Percentiles rank a stretch among this genome's conserved stretches.
phyloP scores from a whole-genome alignment of 2,329 filamentous ascomycete species.

The Fusarium praegraminearum region DNA sequence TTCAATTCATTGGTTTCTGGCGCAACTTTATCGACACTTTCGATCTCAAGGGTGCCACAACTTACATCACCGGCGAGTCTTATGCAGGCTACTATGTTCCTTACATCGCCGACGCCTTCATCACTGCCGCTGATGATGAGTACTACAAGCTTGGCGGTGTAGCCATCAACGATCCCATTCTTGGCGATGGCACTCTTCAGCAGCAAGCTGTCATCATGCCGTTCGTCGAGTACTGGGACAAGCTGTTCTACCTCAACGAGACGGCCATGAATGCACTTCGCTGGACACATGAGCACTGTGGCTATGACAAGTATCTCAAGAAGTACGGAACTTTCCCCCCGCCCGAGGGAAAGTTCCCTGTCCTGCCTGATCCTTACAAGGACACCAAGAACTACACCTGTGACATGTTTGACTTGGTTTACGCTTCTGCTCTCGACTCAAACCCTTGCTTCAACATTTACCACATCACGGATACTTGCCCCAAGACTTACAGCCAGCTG shows the following conservation, averaged over 20 bases:
- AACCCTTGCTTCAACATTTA: slow-evolving; percentile 89
- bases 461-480: slow-evolving; percentile 78
- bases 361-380: slow-evolving; percentile 48
- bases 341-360: slow-evolving; percentile 66
- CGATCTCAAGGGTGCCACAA: slow-evolving; percentile 72
- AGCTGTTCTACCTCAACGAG: slow-evolving; percentile 73
- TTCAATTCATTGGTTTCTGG: slow-evolving; percentile 82
- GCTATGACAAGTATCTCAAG: slow-evolving; percentile 70
- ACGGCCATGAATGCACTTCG: slow-evolving; percentile 66
- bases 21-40: slow-evolving; percentile 82
- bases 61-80: slow-evolving; percentile 79
- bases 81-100: slow-evolving; percentile 77
- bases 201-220: slow-evolving; percentile 63
- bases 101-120: slow-evolving; percentile 79
- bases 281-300: slow-evolving; percentile 66
- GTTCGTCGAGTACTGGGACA: slow-evolving; percentile 71
- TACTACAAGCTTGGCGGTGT: slow-evolving; percentile 77
- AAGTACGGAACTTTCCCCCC: slow-evolving; percentile 78
- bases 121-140: slow-evolving; percentile 72
- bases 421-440: slow-evolving; percentile 62
- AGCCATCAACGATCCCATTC: slow-evolving; percentile 78
- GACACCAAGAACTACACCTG: slow-evolving; percentile 60
- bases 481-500: slow-evolving; percentile 75
- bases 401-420: slow-evolving; percentile 68
- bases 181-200: slow-evolving; percentile 63